Conservation (phyloP, 352 stramenopile genomes). For the Globisporangium paroecandrum region DNA sequence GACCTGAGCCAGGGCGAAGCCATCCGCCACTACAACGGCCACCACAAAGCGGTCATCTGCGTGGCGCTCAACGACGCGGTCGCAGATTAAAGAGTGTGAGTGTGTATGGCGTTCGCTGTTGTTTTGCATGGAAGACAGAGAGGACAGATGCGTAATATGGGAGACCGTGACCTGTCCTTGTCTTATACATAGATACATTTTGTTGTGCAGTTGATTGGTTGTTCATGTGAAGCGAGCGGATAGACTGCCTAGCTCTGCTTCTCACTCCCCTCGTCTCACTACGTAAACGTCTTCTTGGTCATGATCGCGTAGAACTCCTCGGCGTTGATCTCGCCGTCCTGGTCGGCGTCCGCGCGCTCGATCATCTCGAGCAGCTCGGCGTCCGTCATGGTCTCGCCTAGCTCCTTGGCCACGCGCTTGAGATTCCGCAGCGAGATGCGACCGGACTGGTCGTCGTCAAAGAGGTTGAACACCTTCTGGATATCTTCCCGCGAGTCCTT, state of each 20-base stretch:
- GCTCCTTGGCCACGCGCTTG: constrained; percentile 96
- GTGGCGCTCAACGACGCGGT: constrained; percentile 86
- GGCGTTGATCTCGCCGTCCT: constrained; percentile 95
- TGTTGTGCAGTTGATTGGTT: neutral
- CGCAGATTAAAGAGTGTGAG: constrained; percentile 33
- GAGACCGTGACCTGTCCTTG: neutral
- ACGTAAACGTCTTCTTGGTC: constrained; percentile 94
- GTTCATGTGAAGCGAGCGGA: too few relatives aligned
- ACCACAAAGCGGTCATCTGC: constrained; percentile 89
- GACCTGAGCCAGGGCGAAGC: constrained; percentile 90
- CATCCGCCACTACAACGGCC: constrained; percentile 86
- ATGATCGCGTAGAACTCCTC: constrained; percentile 99
- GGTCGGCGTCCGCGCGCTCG: constrained; percentile 93
- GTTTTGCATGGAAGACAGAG: neutral
- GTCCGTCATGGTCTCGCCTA: constrained; percentile 99
- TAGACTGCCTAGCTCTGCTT: neutral
- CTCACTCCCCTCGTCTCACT: neutral
- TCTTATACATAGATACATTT: constrained; percentile 15
- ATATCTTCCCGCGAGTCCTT: constrained; percentile 97
- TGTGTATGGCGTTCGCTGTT: constrained; percentile 1
- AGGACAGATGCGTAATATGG: neutral
- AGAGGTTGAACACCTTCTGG: constrained; percentile 95
- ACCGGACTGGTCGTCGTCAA: constrained; percentile 97
- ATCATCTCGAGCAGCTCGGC: constrained; percentile 99
- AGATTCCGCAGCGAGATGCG: constrained; percentile 97